Base-by-base conservation (phyloP, 352 stramenopile species). In the Pythium graminicola region DNA sequence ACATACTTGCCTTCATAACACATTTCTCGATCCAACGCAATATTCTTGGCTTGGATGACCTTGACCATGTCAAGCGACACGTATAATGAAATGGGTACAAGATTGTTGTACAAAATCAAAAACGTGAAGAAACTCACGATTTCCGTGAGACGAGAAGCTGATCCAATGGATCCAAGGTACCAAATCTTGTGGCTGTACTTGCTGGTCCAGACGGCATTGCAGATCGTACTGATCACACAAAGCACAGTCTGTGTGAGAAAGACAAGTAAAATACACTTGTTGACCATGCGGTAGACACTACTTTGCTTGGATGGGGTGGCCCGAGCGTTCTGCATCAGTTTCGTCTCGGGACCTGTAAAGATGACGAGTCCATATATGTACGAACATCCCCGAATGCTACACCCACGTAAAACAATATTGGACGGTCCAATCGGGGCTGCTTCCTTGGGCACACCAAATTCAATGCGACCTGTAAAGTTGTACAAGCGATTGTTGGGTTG, bases 61-160 rank as follows among this genome's bases (percentile, higher is more conserved):
- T 97, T 98, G 39, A 97, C 88, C 24, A 98, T 90, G 66, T 98
- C 93, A 22, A 99, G 74, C 19, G 95, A 98, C 7, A 99, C 95
- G 64, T 99, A 99, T 16, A 99, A 72, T 55, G 90, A 98, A 23
- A 99, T 91, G 20, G 97, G 97, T 14, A 99, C 89, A 65, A 99
- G 96, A 28, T 86, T 93, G 58, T 95, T 95, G 32, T 96, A 77
- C 47, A 97, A 67, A 47, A 98, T 62, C 43, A 97, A 93, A 61
- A 47, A 55, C 66, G 93, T 93, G 45, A 97, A 96, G 46, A 95
- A 78, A 65, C 90, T 95, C 60, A 95, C 84, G 33, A 96, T 75
- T 40, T 83, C 87, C 24, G 69, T 61, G 19, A 79, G 53, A 39
- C 76, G 66, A 17, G 67, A 50, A 13, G 57, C 50, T 0, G 76